Conservation (phyloP, 768 basidiomycete genomes). For the Serendipita vermifera region DNA sequence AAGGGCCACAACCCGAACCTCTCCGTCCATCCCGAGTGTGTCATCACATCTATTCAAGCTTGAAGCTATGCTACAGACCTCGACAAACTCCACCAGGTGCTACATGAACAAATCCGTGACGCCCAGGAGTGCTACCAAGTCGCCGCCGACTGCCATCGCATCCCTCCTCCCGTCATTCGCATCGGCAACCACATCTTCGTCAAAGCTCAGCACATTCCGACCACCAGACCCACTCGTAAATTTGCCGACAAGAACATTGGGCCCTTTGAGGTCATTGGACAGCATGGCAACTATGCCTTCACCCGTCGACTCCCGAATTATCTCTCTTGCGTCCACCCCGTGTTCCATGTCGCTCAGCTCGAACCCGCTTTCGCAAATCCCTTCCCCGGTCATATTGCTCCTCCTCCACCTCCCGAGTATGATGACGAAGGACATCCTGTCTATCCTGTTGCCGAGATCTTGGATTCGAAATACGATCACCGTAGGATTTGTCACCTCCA, state of each 20-base stretch:
- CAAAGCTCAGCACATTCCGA: too few relatives aligned
- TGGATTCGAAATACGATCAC: neutral
- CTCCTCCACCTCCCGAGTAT: too few relatives aligned
- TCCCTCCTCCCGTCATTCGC: neutral
- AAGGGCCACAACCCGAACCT: constrained; percentile 21
- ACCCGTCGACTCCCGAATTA: constrained; percentile 18
- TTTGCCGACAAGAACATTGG: constrained; percentile 17
- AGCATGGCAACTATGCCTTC: constrained; percentile 17
- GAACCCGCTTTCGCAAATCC: neutral
- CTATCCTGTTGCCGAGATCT: too few relatives aligned
- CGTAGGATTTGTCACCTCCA: neutral
- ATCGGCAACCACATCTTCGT: constrained; percentile 7
- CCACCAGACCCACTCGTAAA: constrained; percentile 15
- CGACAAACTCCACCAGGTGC: constrained; percentile 15
- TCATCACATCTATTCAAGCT: constrained; percentile 16
- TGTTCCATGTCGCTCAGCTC: constrained; percentile 16
- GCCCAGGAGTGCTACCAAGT: constrained; percentile 16
- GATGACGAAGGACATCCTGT: too few relatives aligned
- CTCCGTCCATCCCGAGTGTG: constrained; percentile 14
- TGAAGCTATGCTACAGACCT: constrained; percentile 19
- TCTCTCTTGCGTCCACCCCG: constrained; percentile 16
- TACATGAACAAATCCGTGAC: constrained; percentile 15
- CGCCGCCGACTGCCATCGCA: constrained; percentile 10
- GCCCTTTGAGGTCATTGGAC: constrained; percentile 17
- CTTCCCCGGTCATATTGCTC: neutral